A percentile compares a stretch with the other conserved stretches of the same genome.
Conservation (phyloP, 106 monocot species). For the Alisma plantagoaquatica region DNA sequence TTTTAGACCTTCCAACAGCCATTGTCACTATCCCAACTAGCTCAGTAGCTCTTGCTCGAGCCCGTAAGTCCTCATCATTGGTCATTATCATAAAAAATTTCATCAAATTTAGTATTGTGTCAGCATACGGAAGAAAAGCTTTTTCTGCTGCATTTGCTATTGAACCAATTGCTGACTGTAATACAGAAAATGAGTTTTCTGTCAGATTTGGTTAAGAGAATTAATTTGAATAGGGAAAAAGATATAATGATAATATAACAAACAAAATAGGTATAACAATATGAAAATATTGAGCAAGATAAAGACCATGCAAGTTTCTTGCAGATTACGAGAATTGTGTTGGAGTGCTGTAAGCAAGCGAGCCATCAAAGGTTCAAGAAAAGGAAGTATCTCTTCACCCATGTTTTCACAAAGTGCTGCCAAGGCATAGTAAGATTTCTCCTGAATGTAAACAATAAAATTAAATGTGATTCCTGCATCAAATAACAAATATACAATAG, state of each 20-base stretch:
- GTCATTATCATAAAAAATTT: slow-evolving; percentile 91
- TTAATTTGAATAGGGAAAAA: no score
- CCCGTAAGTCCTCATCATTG: slow-evolving; percentile 67
- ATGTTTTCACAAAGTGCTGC: slow-evolving; percentile 99
- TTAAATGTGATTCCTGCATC: no score
- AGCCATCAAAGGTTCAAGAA: slow-evolving; percentile 78
- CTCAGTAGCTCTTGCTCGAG: slow-evolving; percentile 94
- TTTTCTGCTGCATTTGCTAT: slow-evolving; percentile 85
- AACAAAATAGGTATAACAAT: neutral
- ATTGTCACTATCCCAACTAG: slow-evolving; percentile 91
- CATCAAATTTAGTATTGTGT: slow-evolving; percentile 79
- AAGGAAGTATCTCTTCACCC: slow-evolving; percentile 93
- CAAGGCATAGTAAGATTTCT: slow-evolving; percentile 98
- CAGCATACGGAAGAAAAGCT: slow-evolving; percentile 92
- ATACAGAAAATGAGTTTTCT: neutral
- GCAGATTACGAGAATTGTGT: slow-evolving; percentile 70
- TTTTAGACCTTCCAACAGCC: slow-evolving; percentile 70
- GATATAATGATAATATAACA: slow-evolving; percentile 2
- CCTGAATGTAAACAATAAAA: slow-evolving; percentile 31
- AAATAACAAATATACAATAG: no score
- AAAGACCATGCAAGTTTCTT: slow-evolving; percentile 96
- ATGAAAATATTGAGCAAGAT: slow-evolving; percentile 1
- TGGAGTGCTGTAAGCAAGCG: slow-evolving; percentile 70
- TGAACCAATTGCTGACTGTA: slow-evolving; percentile 96
- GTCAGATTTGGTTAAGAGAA: neutral